These are phyloP conservation scores for Boechera retrofracta DNA, from an alignment of 345 rosid species.

Conservation along the genomic window DNA sequence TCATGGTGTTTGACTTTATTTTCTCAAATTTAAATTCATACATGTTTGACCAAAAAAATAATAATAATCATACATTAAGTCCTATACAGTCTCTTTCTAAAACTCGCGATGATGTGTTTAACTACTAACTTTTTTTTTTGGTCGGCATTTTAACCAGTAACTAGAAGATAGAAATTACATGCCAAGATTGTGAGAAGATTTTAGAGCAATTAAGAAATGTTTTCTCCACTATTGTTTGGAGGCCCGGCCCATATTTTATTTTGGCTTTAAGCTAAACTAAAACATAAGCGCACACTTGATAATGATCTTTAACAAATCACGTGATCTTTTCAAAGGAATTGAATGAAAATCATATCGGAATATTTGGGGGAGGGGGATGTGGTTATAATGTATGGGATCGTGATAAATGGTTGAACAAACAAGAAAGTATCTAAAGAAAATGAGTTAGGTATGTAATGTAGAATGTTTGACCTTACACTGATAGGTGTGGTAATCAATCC, in stretches of 20 bases:
- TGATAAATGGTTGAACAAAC: no score
- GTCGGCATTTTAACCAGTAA: background rate
- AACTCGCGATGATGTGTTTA: background rate
- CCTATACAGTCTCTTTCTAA: no score
- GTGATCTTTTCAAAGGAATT: background rate
- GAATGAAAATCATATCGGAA: background rate
- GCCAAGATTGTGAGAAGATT: background rate
- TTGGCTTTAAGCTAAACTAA: background rate
- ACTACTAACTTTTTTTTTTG: background rate
- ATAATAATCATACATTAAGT: no score
- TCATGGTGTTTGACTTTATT: constrained; percentile 2
- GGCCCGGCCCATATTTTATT: background rate
- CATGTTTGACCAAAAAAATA: no score
- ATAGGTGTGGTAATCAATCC: no score
- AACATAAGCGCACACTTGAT: constrained; percentile 1
- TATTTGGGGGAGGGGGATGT: background rate
- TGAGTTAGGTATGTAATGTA: no score
- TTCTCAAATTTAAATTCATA: background rate
- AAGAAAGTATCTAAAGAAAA: no score
- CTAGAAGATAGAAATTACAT: background rate
- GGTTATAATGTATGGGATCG: no score
- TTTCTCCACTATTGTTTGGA: background rate
- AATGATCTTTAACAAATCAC: background rate
- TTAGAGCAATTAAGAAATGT: background rate
- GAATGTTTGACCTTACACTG: no score